Percentiles rank a stretch among this genome's conserved stretches.
phyloP scores from a whole-genome alignment of 129 eudicot species.

The Daucus carota region DNA sequence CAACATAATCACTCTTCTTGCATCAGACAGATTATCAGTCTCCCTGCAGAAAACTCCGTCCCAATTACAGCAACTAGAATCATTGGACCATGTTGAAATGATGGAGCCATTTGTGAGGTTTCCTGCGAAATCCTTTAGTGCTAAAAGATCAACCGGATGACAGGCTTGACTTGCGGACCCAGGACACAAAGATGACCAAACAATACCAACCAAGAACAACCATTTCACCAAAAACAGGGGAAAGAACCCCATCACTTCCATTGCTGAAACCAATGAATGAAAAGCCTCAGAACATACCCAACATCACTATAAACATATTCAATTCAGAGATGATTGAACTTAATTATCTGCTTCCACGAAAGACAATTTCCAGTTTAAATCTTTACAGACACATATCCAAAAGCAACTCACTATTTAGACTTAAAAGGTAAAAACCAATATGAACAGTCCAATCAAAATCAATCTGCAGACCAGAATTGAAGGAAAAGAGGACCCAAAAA shows the following conservation, averaged over 20 bases:
- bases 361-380: background rate
- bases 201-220: slow-evolving; percentile 32
- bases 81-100: slow-evolving; percentile 50
- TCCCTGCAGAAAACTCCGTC: slow-evolving; percentile 69
- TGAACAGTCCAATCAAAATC: background rate
- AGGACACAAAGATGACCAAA: slow-evolving; percentile 36
- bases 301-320: slow-evolving; percentile 15
- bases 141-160: slow-evolving; percentile 58
- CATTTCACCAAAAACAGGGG: slow-evolving; percentile 27
- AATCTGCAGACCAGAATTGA: background rate
- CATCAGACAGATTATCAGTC: slow-evolving; percentile 28
- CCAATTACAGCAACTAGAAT: slow-evolving; percentile 65
- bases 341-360: slow-evolving; percentile 2
- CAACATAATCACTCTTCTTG: slow-evolving; percentile 44
- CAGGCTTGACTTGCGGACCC: slow-evolving; percentile 44
- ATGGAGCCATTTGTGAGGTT: slow-evolving; percentile 47
- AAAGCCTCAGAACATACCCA: slow-evolving; percentile 11
- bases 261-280: slow-evolving; percentile 6
- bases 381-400: background rate
- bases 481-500: slow-evolving; percentile 1
- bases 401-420: background rate
- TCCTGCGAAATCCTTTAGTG: slow-evolving; percentile 55
- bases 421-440: background rate
- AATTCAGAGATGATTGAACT: slow-evolving; percentile 2
- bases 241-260: slow-evolving; percentile 20